Evolutionary conservation across 768 basidiomycete species (phyloP), one percentile per base, ranked within the genome.

Genomic region (Lentinus brumalis): DNA sequence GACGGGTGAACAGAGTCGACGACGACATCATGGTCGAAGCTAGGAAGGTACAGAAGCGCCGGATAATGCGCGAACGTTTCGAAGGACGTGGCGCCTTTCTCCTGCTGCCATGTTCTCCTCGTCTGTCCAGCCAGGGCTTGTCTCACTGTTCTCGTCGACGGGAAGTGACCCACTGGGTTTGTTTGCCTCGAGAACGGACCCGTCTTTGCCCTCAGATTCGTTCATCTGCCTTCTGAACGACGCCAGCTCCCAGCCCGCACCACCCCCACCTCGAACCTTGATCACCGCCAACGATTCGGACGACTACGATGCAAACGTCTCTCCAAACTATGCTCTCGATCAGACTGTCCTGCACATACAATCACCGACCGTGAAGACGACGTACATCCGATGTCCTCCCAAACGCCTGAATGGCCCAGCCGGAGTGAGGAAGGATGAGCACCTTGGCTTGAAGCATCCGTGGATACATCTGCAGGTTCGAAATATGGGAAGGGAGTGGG

Each of bases 341-440:
- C 88, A 91, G 70, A 87, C 85, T 1, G 89, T 91, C 1, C 79
- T 93, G 14, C 91, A 93, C 63, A 80, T 93, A 50, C 91, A 93
- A 67, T 91, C 89, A 5, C 91, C 91, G 29, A 87, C 86, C 12
- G 67, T 91, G 38, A 80, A 75, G 53, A 86, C 78, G 53, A 89
- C 91, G 0, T 92, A 80, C 67, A 82, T 93, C 39, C 85, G 83
- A 8, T 86, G 81, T 65, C 91, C 91, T 15, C 77, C 81, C 21
- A 62, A 21, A 26, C 29, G 4, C 10, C 15, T 29, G 3, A 5
- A n/a, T 41, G 21, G 16, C 30, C 7, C 49, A 40, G 39, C 21
- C 21, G 32, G 40, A 26, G 63, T 64, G 50, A 44, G 64, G 38
- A 53, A 58, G 26, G 59, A 57, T 38, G 78, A 16, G 2, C 57